Base-by-base conservation (phyloP, 441 rosid genomes). In the Adansonia gregorii region DNA sequence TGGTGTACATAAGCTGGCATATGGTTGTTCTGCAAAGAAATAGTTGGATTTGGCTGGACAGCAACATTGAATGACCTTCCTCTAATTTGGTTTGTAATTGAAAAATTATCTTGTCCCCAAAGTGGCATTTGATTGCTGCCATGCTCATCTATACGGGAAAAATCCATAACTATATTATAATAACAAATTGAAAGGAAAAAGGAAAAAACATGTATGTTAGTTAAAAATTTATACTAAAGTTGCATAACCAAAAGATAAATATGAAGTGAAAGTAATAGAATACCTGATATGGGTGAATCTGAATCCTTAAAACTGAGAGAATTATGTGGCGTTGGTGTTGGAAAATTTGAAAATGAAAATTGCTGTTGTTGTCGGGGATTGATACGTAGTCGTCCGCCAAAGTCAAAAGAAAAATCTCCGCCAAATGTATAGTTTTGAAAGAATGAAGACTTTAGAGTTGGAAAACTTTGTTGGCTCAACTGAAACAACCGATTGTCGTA, bases 211-310 rank as follows among this genome's bases (percentile, higher is more conserved):
- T 39, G 20, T 12, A 1, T 22, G 35, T 55, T 55, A 55, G 60
- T 55, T 55, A n/a, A 17, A 1, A 54, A n/a, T 2, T 54, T 54
- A 4, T n/a, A 54, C 59, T 54, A n/a, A 35, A 35, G 39, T 35
- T 35, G 1, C 39, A 63, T 14, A 31, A 27, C 43, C 9, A 7
- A 6, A 45, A 46, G 31, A 39, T 35, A 35, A 19, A 56, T 2
- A 31, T 17, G 15, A n/a, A 46, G 0, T 60, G 17, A 27, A 8
- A 15, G 67, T 43, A 35, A 41, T 1, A 7, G n/a, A 76, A 43
- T 83, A 87, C 88, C 90, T 78, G 90, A 71, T 31, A 65, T 8
- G 2, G 85, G 83, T 41, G 86, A 82, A 35, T 41, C 14, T 41
- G 71, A 45, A 74, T 67, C 75, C 8, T 56, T 75, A 19, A 22